phyloP scores from a whole-genome alignment of 352 stramenopile species.

The Pythium oligandrum region DNA sequence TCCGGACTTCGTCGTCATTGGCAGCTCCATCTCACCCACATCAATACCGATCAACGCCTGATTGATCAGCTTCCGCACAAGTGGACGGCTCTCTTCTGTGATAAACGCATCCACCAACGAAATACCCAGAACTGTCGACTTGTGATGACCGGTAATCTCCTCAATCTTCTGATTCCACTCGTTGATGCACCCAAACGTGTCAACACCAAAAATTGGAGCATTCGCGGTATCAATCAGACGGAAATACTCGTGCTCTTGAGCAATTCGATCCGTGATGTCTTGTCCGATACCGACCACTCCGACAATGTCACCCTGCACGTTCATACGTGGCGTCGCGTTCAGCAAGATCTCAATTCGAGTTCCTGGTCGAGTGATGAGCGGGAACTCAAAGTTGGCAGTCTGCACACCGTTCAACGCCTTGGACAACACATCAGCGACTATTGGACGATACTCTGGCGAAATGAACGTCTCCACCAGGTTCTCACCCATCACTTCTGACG shows the following conservation, averaged over 20 bases:
- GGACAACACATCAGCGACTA: constrained; percentile 67
- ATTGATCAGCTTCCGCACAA: constrained; percentile 70
- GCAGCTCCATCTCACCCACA: constrained; percentile 86
- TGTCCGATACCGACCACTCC: constrained; percentile 85
- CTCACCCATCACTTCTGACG: constrained; percentile 78
- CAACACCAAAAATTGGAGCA: constrained; percentile 82
- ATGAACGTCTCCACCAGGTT: constrained; percentile 87
- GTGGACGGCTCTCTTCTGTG: constrained; percentile 54
- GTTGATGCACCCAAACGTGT: constrained; percentile 80
- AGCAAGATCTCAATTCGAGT: constrained; percentile 67
- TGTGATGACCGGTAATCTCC: constrained; percentile 78
- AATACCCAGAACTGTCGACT: constrained; percentile 57
- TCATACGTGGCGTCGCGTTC: constrained; percentile 65
- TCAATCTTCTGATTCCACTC: constrained; percentile 88
- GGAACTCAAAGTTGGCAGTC: constrained; percentile 89
- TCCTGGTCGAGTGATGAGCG: constrained; percentile 63
- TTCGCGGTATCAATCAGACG: constrained; percentile 72
- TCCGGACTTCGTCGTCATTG: constrained; percentile 75
- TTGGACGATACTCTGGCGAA: constrained; percentile 55
- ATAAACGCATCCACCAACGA: constrained; percentile 81
- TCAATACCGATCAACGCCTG: constrained; percentile 80
- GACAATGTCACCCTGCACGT: constrained; percentile 69
- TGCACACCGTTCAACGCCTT: constrained; percentile 69
- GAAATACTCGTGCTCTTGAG: constrained; percentile 68
- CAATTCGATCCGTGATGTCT: constrained; percentile 75